These are phyloP conservation scores for Coprinopsis strossmayeri DNA, from an alignment of 768 basidiomycete species.

Conservation along the genomic window DNA sequence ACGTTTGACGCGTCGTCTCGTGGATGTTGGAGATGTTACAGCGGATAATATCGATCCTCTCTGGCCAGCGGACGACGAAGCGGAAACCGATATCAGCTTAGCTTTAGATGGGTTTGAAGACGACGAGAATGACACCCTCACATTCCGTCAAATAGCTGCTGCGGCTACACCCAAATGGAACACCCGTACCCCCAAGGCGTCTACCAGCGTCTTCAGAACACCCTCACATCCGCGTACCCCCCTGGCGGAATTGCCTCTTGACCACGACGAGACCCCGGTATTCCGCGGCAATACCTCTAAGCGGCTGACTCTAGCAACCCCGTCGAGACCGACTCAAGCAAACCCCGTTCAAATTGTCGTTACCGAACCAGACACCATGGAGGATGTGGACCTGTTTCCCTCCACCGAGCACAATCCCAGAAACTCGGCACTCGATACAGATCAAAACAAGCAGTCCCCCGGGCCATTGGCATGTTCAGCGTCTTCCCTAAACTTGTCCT, in stretches of 20 bases:
- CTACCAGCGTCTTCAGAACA: slow-evolving; percentile 14
- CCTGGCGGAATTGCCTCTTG: slow-evolving; percentile 27
- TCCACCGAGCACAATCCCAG: not conserved
- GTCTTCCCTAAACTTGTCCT: slow-evolving; percentile 19
- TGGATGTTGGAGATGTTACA: slow-evolving; percentile 47
- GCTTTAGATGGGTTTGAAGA: slow-evolving; percentile 19
- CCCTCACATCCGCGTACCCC: slow-evolving; percentile 29
- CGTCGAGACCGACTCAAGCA: slow-evolving; percentile 18
- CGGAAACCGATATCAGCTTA: slow-evolving; percentile 19
- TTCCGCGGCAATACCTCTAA: slow-evolving; percentile 26
- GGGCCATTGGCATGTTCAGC: slow-evolving; percentile 2
- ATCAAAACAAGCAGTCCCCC: not conserved
- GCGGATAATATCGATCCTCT: slow-evolving; percentile 28
- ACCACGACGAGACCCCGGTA: slow-evolving; percentile 28
- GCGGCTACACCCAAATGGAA: slow-evolving; percentile 29
- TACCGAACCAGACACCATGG: slow-evolving; percentile 8
- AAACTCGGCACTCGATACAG: not conserved
- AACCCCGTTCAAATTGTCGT: slow-evolving; percentile 11
- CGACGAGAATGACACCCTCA: slow-evolving; percentile 33
- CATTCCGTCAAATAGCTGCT: slow-evolving; percentile 26
- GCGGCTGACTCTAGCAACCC: slow-evolving; percentile 14
- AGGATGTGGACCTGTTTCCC: slow-evolving; percentile 13
- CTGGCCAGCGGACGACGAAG: slow-evolving; percentile 25
- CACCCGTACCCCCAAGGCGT: slow-evolving; percentile 14
- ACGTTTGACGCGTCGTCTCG: slow-evolving; percentile 32